Conservation (phyloP, 208 protist genomes). For the Leishmania tarentolae region DNA sequence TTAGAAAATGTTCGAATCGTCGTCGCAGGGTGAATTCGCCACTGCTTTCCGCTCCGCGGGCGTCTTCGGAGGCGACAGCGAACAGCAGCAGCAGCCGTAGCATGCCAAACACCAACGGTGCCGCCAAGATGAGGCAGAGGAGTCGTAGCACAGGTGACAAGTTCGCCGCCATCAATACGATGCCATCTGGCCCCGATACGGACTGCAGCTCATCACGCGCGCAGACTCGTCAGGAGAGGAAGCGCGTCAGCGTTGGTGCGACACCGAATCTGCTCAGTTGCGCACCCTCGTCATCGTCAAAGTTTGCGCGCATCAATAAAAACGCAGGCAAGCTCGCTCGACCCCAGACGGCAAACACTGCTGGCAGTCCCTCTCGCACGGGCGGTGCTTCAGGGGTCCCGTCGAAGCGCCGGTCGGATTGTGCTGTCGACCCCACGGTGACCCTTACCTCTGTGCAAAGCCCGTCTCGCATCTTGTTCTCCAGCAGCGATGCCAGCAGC, state of each 20-base stretch:
- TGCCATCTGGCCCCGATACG: background rate
- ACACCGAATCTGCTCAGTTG: background rate
- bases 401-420: background rate
- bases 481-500: conserved; percentile 9
- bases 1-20: background rate
- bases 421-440: background rate
- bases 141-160: background rate
- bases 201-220: background rate
- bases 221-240: background rate
- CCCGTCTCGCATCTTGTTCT: conserved; percentile 9
- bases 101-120: background rate
- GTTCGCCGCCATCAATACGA: background rate
- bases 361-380: background rate
- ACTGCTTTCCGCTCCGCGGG: background rate
- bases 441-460: background rate
- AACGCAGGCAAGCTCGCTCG: background rate
- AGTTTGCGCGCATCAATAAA: background rate
- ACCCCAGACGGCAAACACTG: background rate
- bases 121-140: background rate
- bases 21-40: background rate
- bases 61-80: background rate
- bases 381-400: background rate
- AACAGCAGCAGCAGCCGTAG: background rate
- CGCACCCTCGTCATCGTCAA: background rate
- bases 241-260: background rate